Percentiles rank a stretch among this genome's conserved stretches.
Evolutionary conservation across 805 yeast species (phyloP).

Genomic region (Yarrowia alimentaria): DNA sequence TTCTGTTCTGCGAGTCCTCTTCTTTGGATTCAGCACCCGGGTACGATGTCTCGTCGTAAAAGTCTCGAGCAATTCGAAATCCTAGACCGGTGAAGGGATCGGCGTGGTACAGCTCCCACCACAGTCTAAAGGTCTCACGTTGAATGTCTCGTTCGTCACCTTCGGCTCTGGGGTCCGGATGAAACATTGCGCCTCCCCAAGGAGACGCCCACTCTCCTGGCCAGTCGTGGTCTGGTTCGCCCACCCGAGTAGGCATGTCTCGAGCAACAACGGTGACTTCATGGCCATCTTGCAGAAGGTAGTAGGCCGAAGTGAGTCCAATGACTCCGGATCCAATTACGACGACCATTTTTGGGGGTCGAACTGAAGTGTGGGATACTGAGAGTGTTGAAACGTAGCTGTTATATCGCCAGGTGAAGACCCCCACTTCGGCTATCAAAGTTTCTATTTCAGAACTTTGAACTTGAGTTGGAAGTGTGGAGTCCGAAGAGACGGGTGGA

Average conservation of each 20-base stretch:
- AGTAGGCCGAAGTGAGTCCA: conserved; percentile 21
- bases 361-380: no score
- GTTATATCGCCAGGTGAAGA: no score
- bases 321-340: conserved; percentile 25
- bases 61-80: conserved; percentile 29
- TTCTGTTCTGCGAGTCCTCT: conserved; percentile 27
- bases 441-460: conserved; percentile 1
- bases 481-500: no score
- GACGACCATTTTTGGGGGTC: conserved; percentile 2
- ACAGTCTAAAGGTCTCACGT: conserved; percentile 29
- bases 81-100: conserved; percentile 30
- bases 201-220: conserved; percentile 33
- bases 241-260: conserved; percentile 30
- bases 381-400: no score
- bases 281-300: conserved; percentile 18
- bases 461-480: no score
- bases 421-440: conserved; percentile 16
- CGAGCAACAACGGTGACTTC: conserved; percentile 32
- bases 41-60: conserved; percentile 28
- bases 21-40: conserved; percentile 15
- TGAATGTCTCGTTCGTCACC: conserved; percentile 20
- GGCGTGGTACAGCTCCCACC: conserved; percentile 31
- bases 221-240: conserved; percentile 32
- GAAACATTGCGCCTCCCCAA: conserved; percentile 34
- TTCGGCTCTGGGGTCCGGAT: conserved; percentile 6